Conservation (phyloP, 495 filamentous ascomycete species). For the Podospora sp. region DNA sequence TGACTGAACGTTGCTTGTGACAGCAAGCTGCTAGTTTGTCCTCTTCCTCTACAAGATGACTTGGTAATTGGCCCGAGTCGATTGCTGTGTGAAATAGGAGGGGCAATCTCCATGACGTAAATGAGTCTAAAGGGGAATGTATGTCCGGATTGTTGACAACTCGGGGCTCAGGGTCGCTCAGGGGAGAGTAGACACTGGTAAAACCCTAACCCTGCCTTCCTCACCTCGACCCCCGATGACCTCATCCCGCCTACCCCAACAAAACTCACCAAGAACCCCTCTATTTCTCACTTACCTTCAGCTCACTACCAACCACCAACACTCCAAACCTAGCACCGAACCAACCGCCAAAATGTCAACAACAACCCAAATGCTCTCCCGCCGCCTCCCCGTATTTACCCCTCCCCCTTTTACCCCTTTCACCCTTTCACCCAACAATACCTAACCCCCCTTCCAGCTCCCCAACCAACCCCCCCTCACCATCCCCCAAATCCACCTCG, state of each 20-base stretch:
- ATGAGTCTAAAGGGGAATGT: background rate
- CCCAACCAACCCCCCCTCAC: slow-evolving; percentile 42
- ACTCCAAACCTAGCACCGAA: background rate
- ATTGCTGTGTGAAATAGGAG: too few relatives aligned
- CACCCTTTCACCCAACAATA: background rate
- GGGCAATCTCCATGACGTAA: background rate
- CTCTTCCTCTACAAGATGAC: too few relatives aligned
- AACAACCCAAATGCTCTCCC: slow-evolving; percentile 12
- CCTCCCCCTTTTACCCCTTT: background rate
- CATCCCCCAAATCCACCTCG: slow-evolving; percentile 68
- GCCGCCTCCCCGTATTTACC: slow-evolving; percentile 10
- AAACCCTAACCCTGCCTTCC: slow-evolving; percentile 3
- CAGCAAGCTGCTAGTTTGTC: too few relatives aligned
- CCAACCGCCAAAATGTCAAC: slow-evolving; percentile 6
- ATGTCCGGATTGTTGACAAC: background rate
- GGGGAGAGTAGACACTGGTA: background rate
- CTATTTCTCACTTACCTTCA: background rate
- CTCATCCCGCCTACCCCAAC: background rate
- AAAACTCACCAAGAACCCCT: background rate
- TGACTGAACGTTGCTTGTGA: too few relatives aligned
- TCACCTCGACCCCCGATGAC: background rate
- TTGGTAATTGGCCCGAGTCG: too few relatives aligned
- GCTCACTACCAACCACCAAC: background rate
- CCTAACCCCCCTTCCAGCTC: slow-evolving; percentile 17
- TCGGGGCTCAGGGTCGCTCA: background rate